A percentile compares a stretch with the other conserved stretches of the same genome.
phyloP scores from a whole-genome alignment of 23 red algal species.

The Cyanidiococcus yangmingshanensis region DNA sequence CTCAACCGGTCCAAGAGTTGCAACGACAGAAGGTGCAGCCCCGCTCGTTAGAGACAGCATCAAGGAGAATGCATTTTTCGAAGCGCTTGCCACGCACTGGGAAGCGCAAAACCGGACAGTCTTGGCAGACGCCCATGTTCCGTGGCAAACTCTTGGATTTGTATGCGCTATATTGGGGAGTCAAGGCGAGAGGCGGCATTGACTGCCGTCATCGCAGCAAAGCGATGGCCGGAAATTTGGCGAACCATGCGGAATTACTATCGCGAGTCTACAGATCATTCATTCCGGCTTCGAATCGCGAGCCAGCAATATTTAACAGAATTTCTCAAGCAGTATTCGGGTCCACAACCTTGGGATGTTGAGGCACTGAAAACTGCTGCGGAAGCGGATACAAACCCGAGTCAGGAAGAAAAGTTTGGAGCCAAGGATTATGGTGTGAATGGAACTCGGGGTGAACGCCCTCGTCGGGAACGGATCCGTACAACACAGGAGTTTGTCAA shows the following conservation, averaged over 20 bases:
- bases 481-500: background rate
- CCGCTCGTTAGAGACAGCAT: background rate
- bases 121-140: slow-evolving; percentile 25
- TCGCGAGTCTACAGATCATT: slow-evolving; percentile 29
- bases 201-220: slow-evolving; percentile 18
- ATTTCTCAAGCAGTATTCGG: background rate
- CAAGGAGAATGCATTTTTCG: background rate
- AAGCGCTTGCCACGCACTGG: background rate
- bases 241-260: slow-evolving; percentile 38
- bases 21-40: background rate
- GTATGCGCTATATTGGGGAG: slow-evolving; percentile 26
- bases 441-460: background rate
- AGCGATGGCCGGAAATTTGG: slow-evolving; percentile 33
- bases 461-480: background rate
- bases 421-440: background rate
- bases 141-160: slow-evolving; percentile 33
- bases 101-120: background rate
- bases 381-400: background rate
- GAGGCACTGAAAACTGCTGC: background rate
- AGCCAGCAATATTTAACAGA: slow-evolving; percentile 1
- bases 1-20: background rate
- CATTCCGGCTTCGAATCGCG: slow-evolving; percentile 18
- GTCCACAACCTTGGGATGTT: slow-evolving; percentile 2
- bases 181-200: slow-evolving; percentile 25
- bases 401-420: background rate